Evolutionary conservation across 2,329 filamentous ascomycete species (phyloP).

Genomic region (Penicillium griseofulvum): DNA sequence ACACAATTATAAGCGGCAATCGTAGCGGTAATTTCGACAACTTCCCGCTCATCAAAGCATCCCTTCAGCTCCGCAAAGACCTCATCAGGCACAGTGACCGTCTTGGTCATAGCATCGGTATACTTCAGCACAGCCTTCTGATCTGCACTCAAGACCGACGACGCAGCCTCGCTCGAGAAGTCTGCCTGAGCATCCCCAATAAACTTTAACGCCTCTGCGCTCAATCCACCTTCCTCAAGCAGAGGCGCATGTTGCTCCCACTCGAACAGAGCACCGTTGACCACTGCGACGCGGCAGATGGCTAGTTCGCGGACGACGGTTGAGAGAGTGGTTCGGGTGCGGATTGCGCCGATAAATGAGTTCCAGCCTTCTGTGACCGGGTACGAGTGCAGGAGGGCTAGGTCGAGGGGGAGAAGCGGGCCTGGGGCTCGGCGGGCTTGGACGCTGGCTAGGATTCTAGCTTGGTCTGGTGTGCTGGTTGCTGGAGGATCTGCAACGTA

Average conservation of each 20-base stretch:
- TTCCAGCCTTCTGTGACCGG: conserved; percentile 60
- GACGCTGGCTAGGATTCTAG: conserved; percentile 51
- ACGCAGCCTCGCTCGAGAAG: conserved; percentile 24
- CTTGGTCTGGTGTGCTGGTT: conserved; percentile 47
- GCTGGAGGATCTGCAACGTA: conserved; percentile 53
- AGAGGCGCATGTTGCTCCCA: conserved; percentile 77
- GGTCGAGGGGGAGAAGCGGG: conserved; percentile 53
- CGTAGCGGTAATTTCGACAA: conserved; percentile 78
- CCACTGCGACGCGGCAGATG: conserved; percentile 75
- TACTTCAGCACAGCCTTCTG: conserved; percentile 70
- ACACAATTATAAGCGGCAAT: conserved; percentile 82
- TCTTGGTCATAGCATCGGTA: conserved; percentile 79
- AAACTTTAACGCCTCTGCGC: conserved; percentile 43
- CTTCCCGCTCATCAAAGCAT: conserved; percentile 65
- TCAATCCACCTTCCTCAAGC: conserved; percentile 60
- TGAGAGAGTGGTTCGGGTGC: conserved; percentile 52
- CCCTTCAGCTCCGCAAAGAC: conserved; percentile 64
- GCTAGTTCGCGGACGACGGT: conserved; percentile 67
- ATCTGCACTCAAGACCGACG: conserved; percentile 50
- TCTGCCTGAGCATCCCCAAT: conserved; percentile 34
- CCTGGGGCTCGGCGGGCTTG: conserved; percentile 51
- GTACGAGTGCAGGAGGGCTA: conserved; percentile 54
- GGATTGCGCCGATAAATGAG: conserved; percentile 55
- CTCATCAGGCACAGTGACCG: conserved; percentile 65
- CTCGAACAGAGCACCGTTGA: conserved; percentile 82